These are phyloP conservation scores for Harringtonia aguacate DNA, from an alignment of 2,329 filamentous ascomycete species.

Conservation along the genomic window DNA sequence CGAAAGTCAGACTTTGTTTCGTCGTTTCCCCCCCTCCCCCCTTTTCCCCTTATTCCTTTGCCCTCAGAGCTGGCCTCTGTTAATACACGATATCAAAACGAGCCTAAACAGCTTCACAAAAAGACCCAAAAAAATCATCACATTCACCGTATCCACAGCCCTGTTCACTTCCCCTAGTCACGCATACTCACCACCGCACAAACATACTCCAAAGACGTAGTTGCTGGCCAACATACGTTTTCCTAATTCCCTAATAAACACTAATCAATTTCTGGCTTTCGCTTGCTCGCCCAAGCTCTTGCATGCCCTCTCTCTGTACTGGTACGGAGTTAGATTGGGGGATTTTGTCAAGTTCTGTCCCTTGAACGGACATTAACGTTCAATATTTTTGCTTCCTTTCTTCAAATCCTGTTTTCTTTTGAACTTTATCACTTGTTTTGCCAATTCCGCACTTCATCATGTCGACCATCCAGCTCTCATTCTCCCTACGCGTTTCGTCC, in stretches of 20 bases:
- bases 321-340: background rate
- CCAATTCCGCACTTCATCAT: conserved; percentile 40
- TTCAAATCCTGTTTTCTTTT: conserved; percentile 21
- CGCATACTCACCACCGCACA: background rate
- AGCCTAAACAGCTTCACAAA: conserved; percentile 18
- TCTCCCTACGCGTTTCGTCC: conserved; percentile 89
- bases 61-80: conserved; percentile 26
- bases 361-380: conserved; percentile 24
- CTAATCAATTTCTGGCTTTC: conserved; percentile 35
- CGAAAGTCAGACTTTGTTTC: conserved; percentile 45
- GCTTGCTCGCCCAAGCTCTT: conserved; percentile 35
- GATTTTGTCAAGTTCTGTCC: conserved; percentile 3
- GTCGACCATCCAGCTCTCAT: conserved; percentile 88
- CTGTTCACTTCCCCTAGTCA: conserved; percentile 1
- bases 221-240: conserved; percentile 11
- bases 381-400: conserved; percentile 10
- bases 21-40: conserved; percentile 26
- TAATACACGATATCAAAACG: conserved; percentile 9
- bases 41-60: conserved; percentile 13
- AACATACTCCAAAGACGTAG: conserved; percentile 7
- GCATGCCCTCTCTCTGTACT: background rate
- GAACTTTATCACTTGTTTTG: conserved; percentile 24
- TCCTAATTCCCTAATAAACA: conserved; percentile 31
- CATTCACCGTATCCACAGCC: conserved; percentile 1
- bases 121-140: conserved; percentile 17